Conservation (phyloP, 345 rosid species). For the Eucalyptus lansdowneana region DNA sequence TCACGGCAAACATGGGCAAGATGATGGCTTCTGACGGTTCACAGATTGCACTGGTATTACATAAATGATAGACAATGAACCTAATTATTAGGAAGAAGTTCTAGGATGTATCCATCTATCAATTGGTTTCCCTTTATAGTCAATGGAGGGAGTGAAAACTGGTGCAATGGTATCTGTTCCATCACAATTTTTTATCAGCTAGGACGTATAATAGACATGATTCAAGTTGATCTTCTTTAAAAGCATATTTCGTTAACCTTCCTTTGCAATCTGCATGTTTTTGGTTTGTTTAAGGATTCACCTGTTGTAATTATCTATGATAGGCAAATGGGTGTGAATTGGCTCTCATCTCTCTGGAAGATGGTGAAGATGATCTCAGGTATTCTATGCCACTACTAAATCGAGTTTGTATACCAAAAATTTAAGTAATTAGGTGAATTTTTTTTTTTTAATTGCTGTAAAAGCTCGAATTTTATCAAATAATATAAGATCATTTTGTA, state of each 20-base stretch:
- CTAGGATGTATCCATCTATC: neutral
- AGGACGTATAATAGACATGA: neutral
- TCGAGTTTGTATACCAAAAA: neutral
- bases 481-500: slow-evolving; percentile 3
- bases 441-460: neutral
- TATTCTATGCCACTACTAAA: neutral
- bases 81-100: neutral
- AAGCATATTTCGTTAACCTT: neutral
- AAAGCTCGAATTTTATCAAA: neutral
- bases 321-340: slow-evolving; percentile 74
- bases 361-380: slow-evolving; percentile 56
- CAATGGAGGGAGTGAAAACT: neutral
- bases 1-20: slow-evolving; percentile 54
- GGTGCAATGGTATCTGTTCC: neutral
- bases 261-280: neutral
- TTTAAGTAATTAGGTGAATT: neutral
- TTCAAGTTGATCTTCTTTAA: neutral
- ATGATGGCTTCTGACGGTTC: slow-evolving; percentile 42
- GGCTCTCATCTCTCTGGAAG: slow-evolving; percentile 49
- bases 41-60: slow-evolving; percentile 49
- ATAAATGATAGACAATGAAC: neutral
- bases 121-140: neutral
- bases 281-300: neutral
- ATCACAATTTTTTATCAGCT: neutral
- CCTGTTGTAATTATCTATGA: neutral